Conservation (phyloP, 352 stramenopile species). For the Thalassiosira mediterranea region DNA sequence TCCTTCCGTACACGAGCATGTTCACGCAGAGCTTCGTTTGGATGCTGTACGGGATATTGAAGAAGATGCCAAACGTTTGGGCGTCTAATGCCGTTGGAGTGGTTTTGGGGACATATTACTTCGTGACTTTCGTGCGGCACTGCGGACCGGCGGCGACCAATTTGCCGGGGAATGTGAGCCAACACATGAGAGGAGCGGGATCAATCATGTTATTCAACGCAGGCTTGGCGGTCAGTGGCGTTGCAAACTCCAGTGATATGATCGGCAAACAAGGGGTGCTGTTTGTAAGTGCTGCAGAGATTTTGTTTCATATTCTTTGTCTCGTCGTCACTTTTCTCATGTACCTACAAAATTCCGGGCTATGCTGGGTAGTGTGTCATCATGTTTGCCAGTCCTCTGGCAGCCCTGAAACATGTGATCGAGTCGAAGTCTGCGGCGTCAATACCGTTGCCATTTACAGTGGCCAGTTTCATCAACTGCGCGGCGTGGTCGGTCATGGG, state of each 20-base stretch:
- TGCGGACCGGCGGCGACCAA: too few species aligned
- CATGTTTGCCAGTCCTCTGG: slow-evolving; percentile 74
- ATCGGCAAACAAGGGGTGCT: slow-evolving; percentile 73
- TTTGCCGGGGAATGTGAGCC: too few species aligned
- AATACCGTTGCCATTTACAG: slow-evolving; percentile 78
- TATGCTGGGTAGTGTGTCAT: slow-evolving; percentile 72
- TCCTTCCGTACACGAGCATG: slow-evolving; percentile 80
- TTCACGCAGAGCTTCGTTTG: slow-evolving; percentile 68
- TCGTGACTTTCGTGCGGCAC: slow-evolving; percentile 60
- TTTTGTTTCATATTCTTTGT: too few species aligned
- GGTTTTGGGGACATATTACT: slow-evolving; percentile 62
- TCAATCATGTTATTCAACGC: too few species aligned
- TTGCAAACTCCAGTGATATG: too few species aligned
- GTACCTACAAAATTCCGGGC: too few species aligned
- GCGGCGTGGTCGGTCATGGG: slow-evolving; percentile 63
- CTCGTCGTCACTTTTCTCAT: too few species aligned
- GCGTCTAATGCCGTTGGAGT: slow-evolving; percentile 64
- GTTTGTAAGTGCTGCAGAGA: too few species aligned
- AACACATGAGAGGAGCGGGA: too few species aligned
- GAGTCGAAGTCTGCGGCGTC: slow-evolving; percentile 67
- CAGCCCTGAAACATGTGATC: slow-evolving; percentile 67
- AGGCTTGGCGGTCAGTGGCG: too few species aligned
- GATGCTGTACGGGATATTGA: slow-evolving; percentile 64
- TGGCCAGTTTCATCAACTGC: slow-evolving; percentile 77
- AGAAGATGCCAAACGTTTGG: slow-evolving; percentile 57